Percentiles rank a stretch among this genome's conserved stretches.
Conservation (phyloP, 2,329 filamentous ascomycete genomes). For the Exophiala sp. region DNA sequence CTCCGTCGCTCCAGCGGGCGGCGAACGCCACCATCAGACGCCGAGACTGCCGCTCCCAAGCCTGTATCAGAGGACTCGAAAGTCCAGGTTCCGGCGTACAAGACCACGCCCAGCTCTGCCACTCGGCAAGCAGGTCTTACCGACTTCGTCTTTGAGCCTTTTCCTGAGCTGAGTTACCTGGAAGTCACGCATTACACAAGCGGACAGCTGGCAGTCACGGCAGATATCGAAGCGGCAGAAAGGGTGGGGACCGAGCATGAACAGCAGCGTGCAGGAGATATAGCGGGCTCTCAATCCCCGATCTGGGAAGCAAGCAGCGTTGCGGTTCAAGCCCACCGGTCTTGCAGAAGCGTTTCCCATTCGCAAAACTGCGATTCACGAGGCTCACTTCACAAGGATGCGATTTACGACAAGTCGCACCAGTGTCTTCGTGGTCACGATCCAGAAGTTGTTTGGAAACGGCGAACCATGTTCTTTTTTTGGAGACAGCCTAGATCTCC, state of each 20-base stretch:
- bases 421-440: constrained; percentile 8
- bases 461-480: constrained; percentile 15
- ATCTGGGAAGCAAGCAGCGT: not conserved
- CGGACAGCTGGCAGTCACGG: constrained; percentile 17
- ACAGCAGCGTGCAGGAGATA: not conserved
- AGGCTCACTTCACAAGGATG: constrained; percentile 1
- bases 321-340: not conserved
- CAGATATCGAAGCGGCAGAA: constrained; percentile 7
- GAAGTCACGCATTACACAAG: constrained; percentile 4
- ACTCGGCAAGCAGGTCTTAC: not conserved
- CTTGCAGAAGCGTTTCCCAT: constrained; percentile 13
- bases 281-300: not conserved
- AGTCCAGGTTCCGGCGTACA: too few species aligned
- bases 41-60: not conserved
- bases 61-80: not conserved
- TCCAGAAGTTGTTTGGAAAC: constrained; percentile 12
- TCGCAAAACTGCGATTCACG: not conserved
- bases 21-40: not conserved
- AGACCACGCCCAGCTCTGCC: not conserved
- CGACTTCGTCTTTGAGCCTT: not conserved
- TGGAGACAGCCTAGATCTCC: not conserved
- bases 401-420: constrained; percentile 8
- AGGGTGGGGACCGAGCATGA: not conserved
- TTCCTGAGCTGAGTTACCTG: not conserved
- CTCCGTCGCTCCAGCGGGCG: not conserved